Evolutionary conservation across 805 yeast genomes (phyloP), one percentile per base, ranked within the genome.

Genomic region (Candida dajiaensis): DNA sequence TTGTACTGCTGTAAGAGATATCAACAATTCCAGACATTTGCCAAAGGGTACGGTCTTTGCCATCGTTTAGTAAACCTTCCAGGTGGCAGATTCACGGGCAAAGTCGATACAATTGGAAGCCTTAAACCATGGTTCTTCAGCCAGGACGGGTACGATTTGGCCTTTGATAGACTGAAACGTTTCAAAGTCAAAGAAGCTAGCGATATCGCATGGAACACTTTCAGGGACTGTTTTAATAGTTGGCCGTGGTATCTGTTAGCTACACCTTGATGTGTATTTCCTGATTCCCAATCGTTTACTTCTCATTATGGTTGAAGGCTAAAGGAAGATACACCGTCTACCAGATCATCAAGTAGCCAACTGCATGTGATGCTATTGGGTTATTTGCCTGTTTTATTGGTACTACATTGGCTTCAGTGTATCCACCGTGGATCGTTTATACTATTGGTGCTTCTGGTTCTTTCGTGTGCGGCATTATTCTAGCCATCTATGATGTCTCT

Each of bases 401-500:
- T n/a, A 38, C 44, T 8, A 29, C 39, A 5, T 21, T 42, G 6
- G 44, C 40, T 4, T 35, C 47, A 13, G 50, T 41, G 18, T 43
- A 40, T 16, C 21, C 28, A 6, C 38, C 44, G 4, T 47, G 50
- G 47, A 23, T 25, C 2, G 22, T 43, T 12, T 43, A 22, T 19
- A 23, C 37, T 6, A 20, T 40, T 31, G 42, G 44, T 19, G 40
- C 29, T n/a, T 7, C 29, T 15, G 41, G 44, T 10, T 31, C 36
- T 53, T 59, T 77, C 22, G 61, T 70, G 4, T 81, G 81, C 23
- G 73, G 75, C 46, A 65, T 73, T 13, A 65, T 79, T 40, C 64
- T 80, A 47, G 78, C 82, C 3, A 74, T 71, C 10, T 79, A 83
- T 83, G 41, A 73, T 41, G 77, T 79, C 13, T 69, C 76, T 2